These are phyloP conservation scores for Evernia prunastri DNA, from an alignment of 495 filamentous ascomycete genomes.

Conservation along the genomic window DNA sequence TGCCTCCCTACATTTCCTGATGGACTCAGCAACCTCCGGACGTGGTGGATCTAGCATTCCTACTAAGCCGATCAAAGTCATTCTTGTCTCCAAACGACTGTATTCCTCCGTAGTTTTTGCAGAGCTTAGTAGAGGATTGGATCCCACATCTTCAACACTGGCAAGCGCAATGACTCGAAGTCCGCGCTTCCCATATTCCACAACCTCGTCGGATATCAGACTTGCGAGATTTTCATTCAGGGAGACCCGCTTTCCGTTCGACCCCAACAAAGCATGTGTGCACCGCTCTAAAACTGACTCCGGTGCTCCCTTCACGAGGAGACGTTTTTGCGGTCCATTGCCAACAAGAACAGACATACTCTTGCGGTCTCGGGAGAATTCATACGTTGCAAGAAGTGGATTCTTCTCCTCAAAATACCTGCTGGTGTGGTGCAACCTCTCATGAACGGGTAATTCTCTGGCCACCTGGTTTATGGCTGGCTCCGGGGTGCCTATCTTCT, in stretches of 20 bases:
- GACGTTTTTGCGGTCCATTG: constrained; percentile 57
- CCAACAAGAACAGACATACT: constrained; percentile 97
- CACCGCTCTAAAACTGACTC: constrained; percentile 92
- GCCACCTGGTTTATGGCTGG: constrained; percentile 49
- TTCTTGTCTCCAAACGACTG: constrained; percentile 75
- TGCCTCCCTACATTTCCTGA: constrained; percentile 81
- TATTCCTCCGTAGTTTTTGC: constrained; percentile 84
- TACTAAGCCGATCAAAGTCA: constrained; percentile 89
- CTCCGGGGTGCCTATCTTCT: constrained; percentile 82
- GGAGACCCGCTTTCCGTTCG: constrained; percentile 64
- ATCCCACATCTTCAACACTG: constrained; percentile 62
- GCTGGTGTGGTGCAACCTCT: constrained; percentile 71
- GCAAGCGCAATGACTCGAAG: constrained; percentile 94
- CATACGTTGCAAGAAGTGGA: constrained; percentile 76
- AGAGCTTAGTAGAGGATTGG: constrained; percentile 59
- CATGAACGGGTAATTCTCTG: constrained; percentile 40
- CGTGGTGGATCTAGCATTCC: constrained; percentile 98
- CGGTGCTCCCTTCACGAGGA: constrained; percentile 95
- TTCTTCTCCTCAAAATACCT: constrained; percentile 73
- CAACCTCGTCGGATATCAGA: constrained; percentile 67
- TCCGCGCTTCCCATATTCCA: constrained; percentile 84
- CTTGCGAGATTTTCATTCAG: constrained; percentile 59
- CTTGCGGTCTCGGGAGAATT: constrained; percentile 97
- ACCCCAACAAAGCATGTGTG: constrained; percentile 66
- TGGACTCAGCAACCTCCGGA: constrained; percentile 81